Conservation (phyloP, 2,329 filamentous ascomycete species). For the Fusarium veterinarium region DNA sequence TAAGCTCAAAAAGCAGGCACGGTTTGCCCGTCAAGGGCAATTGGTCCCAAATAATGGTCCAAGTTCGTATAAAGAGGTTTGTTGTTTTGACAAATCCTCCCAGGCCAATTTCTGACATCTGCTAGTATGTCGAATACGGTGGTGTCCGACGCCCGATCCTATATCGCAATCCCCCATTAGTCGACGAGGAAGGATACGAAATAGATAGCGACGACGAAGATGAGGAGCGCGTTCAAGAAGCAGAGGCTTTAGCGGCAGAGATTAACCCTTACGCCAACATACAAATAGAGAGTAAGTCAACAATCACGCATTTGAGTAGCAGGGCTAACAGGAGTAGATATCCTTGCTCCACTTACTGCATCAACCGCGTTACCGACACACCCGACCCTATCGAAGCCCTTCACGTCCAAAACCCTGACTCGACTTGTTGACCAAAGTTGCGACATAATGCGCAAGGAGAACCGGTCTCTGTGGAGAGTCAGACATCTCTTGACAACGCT, state of each 20-base stretch:
- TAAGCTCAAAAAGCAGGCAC: constrained; percentile 81
- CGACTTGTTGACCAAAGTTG: constrained; percentile 77
- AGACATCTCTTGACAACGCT: constrained; percentile 79
- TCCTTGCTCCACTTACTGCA: constrained; percentile 80
- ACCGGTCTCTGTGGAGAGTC: constrained; percentile 76
- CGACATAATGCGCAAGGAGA: constrained; percentile 80
- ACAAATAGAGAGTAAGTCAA: constrained; percentile 73
- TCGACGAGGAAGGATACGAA: constrained; percentile 83
- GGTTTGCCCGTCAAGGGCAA: constrained; percentile 77
- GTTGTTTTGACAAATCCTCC: constrained; percentile 12
- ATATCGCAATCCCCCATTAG: constrained; percentile 75
- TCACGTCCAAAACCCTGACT: constrained; percentile 77
- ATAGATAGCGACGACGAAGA: constrained; percentile 79
- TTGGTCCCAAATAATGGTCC: constrained; percentile 74
- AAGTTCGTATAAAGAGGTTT: constrained; percentile 77
- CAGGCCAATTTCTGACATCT: constrained; percentile 41
- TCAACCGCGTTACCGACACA: constrained; percentile 80
- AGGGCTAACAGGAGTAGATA: constrained; percentile 61
- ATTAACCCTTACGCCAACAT: constrained; percentile 80
- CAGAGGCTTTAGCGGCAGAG: constrained; percentile 71
- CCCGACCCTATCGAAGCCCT: constrained; percentile 79
- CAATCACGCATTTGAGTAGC: constrained; percentile 1
- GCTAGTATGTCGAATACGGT: constrained; percentile 76
- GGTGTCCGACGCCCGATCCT: constrained; percentile 80
- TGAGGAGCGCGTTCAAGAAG: constrained; percentile 70